Percentiles rank a stretch among this genome's conserved stretches.
Conservation (phyloP, 176 grass and related monocot genomes). For the Pontederia crassipes region DNA sequence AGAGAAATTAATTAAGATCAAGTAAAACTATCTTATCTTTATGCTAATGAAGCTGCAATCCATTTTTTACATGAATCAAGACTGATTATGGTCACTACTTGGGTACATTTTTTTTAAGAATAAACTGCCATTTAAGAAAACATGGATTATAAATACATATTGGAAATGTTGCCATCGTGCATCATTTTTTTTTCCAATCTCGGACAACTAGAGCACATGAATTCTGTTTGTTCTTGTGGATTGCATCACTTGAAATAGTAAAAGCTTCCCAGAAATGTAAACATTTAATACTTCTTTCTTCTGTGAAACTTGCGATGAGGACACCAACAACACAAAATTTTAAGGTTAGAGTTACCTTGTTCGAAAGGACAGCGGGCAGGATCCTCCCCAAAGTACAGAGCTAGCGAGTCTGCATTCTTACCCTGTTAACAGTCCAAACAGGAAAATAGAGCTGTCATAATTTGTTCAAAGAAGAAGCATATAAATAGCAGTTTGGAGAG, state of each 20-base stretch:
- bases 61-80: not conserved
- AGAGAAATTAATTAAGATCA: not conserved
- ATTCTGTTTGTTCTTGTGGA: too few species aligned
- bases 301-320: too few species aligned
- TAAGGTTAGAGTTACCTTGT: slow-evolving; percentile 47
- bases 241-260: too few species aligned
- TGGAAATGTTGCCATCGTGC: too few species aligned
- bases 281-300: not conserved
- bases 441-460: slow-evolving; percentile 5
- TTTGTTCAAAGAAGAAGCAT: slow-evolving; percentile 18
- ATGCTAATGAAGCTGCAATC: not conserved
- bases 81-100: too few species aligned
- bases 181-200: too few species aligned
- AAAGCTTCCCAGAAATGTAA: not conserved
- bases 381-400: slow-evolving; percentile 89
- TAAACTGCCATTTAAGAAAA: too few species aligned
- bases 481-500: slow-evolving; percentile 7
- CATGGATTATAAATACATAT: too few species aligned
- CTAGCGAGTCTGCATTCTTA: slow-evolving; percentile 71
- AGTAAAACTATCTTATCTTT: slow-evolving; percentile 3
- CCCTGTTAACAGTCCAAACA: slow-evolving; percentile 39
- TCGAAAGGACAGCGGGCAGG: slow-evolving; percentile 83
- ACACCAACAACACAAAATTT: not conserved
- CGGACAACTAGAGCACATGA: too few species aligned
- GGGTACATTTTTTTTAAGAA: too few species aligned